phyloP scores from a whole-genome alignment of 78 protist species.

The Anaeramoeba ignava region DNA sequence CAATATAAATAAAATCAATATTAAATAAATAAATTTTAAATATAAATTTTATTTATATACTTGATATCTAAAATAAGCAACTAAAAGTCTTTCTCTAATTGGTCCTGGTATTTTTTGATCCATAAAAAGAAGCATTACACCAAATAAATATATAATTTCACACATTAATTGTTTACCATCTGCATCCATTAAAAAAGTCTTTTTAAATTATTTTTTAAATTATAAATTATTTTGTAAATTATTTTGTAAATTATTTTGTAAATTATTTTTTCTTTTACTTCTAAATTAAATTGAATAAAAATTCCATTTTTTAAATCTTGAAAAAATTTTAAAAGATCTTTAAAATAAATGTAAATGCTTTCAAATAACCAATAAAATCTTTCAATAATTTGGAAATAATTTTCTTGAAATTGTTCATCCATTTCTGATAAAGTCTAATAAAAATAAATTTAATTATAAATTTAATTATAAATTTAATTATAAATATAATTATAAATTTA shows the following conservation, averaged over 20 bases:
- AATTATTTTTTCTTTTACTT: no score
- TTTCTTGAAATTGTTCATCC: slow-evolving; percentile 74
- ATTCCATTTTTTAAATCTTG: slow-evolving; percentile 68
- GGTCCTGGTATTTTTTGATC: slow-evolving; percentile 75
- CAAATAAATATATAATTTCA: slow-evolving; percentile 35
- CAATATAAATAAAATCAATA: no score
- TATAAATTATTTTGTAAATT: no score
- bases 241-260: no score
- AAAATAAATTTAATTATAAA: no score
- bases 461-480: no score
- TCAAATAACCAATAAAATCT: slow-evolving; percentile 81
- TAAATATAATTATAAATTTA: no score
- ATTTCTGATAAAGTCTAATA: slow-evolving; percentile 48
- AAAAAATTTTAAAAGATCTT: slow-evolving; percentile 26
- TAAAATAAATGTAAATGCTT: slow-evolving; percentile 60
- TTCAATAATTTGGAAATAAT: slow-evolving; percentile 53
- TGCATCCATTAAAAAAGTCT: slow-evolving; percentile 57
- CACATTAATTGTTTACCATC: slow-evolving; percentile 91
- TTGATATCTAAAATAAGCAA: slow-evolving; percentile 77
- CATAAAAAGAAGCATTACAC: slow-evolving; percentile 79
- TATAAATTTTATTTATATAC: no score
- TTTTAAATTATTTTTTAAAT: no score
- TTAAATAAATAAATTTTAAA: no score
- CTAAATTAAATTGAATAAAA: no score
- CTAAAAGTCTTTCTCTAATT: slow-evolving; percentile 85